These are phyloP conservation scores for Sporothrix globosa DNA, from an alignment of 2,329 filamentous ascomycete genomes.

Conservation along the genomic window DNA sequence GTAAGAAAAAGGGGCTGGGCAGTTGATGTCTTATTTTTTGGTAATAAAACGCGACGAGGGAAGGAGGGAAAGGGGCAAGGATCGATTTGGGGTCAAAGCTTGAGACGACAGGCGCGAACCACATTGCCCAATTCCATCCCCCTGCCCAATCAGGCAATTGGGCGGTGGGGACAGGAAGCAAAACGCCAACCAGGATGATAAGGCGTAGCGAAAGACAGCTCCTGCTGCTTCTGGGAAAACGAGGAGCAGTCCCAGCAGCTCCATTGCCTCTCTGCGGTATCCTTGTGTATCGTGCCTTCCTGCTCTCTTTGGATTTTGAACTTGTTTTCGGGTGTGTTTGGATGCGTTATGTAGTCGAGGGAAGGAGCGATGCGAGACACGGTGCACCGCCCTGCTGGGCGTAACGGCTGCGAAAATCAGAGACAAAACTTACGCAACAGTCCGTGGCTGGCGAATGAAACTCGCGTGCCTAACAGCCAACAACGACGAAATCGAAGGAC, in stretches of 20 bases:
- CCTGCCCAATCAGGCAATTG: constrained; percentile 28
- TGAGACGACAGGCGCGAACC: constrained; percentile 26
- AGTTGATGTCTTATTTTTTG: constrained; percentile 23
- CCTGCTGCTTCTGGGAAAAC: constrained; percentile 8
- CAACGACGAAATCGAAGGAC: constrained; percentile 7
- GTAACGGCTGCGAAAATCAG: constrained; percentile 3
- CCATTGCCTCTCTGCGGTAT: neutral
- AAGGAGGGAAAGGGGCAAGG: constrained; percentile 31
- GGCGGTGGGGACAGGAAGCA: constrained; percentile 6
- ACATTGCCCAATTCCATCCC: constrained; percentile 16
- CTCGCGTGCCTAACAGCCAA: constrained; percentile 32
- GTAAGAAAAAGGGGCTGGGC: constrained; percentile 28
- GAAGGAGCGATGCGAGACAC: neutral
- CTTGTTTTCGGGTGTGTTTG: neutral
- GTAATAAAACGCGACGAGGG: constrained; percentile 30
- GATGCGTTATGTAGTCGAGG: neutral
- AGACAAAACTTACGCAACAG: constrained; percentile 33
- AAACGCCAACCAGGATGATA: constrained; percentile 18
- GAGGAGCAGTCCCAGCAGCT: neutral
- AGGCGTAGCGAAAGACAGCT: constrained; percentile 15
- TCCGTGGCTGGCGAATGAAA: constrained; percentile 30
- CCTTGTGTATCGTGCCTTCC: constrained; percentile 8
- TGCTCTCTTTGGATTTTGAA: neutral
- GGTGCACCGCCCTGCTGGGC: constrained; percentile 2
- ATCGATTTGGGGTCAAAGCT: constrained; percentile 29